These are phyloP conservation scores for Brassica hybrid DNA, from an alignment of 441 rosid genomes.

Conservation along the genomic window DNA sequence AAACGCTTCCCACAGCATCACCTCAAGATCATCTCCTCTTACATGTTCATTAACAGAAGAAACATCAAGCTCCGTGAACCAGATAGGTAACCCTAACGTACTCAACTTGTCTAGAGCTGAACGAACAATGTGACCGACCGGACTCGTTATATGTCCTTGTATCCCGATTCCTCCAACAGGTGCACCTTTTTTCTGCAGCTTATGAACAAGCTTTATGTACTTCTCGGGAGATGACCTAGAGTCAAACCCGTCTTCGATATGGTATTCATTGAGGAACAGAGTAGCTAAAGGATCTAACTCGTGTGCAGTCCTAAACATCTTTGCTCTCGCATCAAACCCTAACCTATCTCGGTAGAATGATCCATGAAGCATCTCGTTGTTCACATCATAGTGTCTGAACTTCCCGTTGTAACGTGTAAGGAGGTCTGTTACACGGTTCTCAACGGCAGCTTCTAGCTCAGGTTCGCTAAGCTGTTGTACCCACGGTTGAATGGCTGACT, in stretches of 20 bases:
- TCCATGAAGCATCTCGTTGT: constrained; percentile 62
- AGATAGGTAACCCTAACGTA: constrained; percentile 51
- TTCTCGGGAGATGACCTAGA: constrained; percentile 67
- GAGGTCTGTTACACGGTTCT: constrained; percentile 47
- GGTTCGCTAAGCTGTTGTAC: constrained; percentile 40
- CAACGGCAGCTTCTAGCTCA: constrained; percentile 45
- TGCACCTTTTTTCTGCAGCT: constrained; percentile 74
- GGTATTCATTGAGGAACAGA: constrained; percentile 88
- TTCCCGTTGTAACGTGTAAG: constrained; percentile 60
- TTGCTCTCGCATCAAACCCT: constrained; percentile 61
- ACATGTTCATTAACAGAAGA: constrained; percentile 63
- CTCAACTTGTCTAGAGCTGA: constrained; percentile 57
- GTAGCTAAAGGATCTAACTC: constrained; percentile 72
- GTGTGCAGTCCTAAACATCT: constrained; percentile 69
- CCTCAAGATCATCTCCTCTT: constrained; percentile 83
- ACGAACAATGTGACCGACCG: constrained; percentile 48
- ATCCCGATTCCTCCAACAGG: constrained; percentile 61
- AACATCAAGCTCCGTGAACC: constrained; percentile 60
- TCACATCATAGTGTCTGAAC: constrained; percentile 78
- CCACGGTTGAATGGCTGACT: constrained; percentile 50
- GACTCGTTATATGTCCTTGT: constrained; percentile 58
- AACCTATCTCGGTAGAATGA: constrained; percentile 62
- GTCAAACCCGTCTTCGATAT: constrained; percentile 82
- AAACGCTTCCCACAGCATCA: constrained; percentile 83
- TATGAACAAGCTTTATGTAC: constrained; percentile 63